phyloP scores from a whole-genome alignment of 2,329 filamentous ascomycete species.

The Epichloe bromicola region DNA sequence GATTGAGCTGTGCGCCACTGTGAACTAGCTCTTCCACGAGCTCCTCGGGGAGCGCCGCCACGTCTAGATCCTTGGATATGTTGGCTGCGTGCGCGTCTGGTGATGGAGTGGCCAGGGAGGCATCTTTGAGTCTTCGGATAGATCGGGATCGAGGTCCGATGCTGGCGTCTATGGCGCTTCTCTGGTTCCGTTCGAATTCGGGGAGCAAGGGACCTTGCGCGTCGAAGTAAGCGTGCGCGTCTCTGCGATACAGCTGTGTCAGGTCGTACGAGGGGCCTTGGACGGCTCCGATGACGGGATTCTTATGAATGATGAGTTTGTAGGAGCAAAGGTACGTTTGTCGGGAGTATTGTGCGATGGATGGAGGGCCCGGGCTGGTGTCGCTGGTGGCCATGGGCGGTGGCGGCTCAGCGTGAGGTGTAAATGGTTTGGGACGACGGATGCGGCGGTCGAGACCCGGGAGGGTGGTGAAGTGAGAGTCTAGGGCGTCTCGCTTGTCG shows the following conservation, averaged over 20 bases:
- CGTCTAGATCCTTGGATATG: slow-evolving; percentile 16
- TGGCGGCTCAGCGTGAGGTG: slow-evolving; percentile 36
- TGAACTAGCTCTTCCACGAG: slow-evolving; percentile 11
- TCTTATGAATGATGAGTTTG: slow-evolving; percentile 28
- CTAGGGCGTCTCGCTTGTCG: slow-evolving; percentile 28
- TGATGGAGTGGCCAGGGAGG: neutral
- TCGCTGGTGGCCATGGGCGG: slow-evolving; percentile 19
- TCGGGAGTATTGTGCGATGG: slow-evolving; percentile 14
- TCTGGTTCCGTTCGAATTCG: slow-evolving; percentile 30
- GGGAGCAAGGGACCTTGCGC: slow-evolving; percentile 30
- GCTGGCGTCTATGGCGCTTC: slow-evolving; percentile 21
- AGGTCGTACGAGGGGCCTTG: slow-evolving; percentile 40
- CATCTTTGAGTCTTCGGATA: slow-evolving; percentile 14
- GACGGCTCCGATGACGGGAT: slow-evolving; percentile 39
- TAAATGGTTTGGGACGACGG: slow-evolving; percentile 33
- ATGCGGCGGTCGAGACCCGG: slow-evolving; percentile 22
- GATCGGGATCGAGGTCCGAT: slow-evolving; percentile 12
- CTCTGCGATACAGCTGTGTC: slow-evolving; percentile 31
- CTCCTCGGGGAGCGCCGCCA: slow-evolving; percentile 9
- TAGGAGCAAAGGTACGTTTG: slow-evolving; percentile 21
- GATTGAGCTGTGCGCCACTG: slow-evolving; percentile 16
- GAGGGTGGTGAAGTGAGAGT: slow-evolving; percentile 22
- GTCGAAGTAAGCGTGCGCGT: slow-evolving; percentile 35
- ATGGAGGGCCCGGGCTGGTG: slow-evolving; percentile 2
- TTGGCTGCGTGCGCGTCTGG: slow-evolving; percentile 13